These are phyloP conservation scores for Astrothelium subdiscretum DNA, from an alignment of 495 filamentous ascomycete genomes.

Conservation along the genomic window DNA sequence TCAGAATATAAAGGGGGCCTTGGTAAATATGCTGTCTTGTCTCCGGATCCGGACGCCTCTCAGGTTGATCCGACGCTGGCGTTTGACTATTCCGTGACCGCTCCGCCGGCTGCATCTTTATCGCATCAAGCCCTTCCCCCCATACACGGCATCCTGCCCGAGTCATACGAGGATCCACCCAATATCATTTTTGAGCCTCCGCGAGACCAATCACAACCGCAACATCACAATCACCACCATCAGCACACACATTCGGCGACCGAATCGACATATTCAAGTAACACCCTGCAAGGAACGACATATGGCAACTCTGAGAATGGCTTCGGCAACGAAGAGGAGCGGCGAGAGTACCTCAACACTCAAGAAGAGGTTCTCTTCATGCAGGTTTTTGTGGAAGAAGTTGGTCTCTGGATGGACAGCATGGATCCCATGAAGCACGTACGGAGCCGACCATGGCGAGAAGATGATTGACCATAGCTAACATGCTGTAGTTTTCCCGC, in stretches of 20 bases:
- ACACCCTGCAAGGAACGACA: conserved; percentile 16
- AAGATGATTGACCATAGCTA: conserved; percentile 5
- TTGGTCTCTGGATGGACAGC: conserved; percentile 90
- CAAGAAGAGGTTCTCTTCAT: conserved; percentile 73
- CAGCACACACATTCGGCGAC: conserved; percentile 19
- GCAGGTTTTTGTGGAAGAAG: conserved; percentile 84
- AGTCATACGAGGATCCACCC: conserved; percentile 23
- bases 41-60: conserved; percentile 24
- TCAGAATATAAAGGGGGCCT: conserved; percentile 82
- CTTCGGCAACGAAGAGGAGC: conserved; percentile 16
- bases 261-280: conserved; percentile 25
- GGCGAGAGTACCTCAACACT: conserved; percentile 45
- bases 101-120: conserved; percentile 23
- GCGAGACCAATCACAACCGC: conserved; percentile 11
- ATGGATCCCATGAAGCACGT: conserved; percentile 79
- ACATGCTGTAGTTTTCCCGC: conserved; percentile 53
- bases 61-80: conserved; percentile 25
- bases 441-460: conserved; percentile 17
- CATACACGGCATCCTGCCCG: conserved; percentile 29
- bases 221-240: conserved; percentile 21
- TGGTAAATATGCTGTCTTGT: conserved; percentile 54
- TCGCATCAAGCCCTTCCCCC: conserved; percentile 34
- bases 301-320: conserved; percentile 31
- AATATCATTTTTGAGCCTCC: conserved; percentile 9
- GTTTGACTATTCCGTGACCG: conserved; percentile 31